These are phyloP conservation scores for Penicillium paradoxum DNA, from an alignment of 495 filamentous ascomycete genomes.

Conservation along the genomic window DNA sequence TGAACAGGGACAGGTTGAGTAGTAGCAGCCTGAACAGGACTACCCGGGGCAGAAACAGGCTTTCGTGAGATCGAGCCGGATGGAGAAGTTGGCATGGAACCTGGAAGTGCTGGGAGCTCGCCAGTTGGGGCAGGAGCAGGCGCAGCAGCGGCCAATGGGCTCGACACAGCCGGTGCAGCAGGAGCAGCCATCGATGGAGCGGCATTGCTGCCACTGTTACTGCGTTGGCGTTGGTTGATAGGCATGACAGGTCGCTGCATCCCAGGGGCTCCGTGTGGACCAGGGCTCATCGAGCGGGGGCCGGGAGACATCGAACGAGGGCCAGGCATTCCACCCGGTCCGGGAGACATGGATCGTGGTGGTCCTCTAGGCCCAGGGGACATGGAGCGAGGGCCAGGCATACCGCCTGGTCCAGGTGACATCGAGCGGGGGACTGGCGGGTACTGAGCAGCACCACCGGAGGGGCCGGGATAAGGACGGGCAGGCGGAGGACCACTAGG, in stretches of 20 bases:
- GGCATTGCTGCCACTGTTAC: slow-evolving; percentile 48
- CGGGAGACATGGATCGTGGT: slow-evolving; percentile 21
- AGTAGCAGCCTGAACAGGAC: too few species aligned
- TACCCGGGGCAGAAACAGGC: slow-evolving; percentile 21
- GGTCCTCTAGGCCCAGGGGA: slow-evolving; percentile 8
- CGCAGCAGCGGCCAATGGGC: slow-evolving; percentile 42
- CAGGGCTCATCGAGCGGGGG: slow-evolving; percentile 46
- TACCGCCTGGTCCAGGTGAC: slow-evolving; percentile 27
- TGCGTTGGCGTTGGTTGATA: slow-evolving; percentile 39
- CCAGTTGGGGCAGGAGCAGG: slow-evolving; percentile 34
- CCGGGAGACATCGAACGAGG: slow-evolving; percentile 16
- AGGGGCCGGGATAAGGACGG: slow-evolving; percentile 24
- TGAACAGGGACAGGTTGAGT: too few species aligned
- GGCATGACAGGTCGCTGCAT: slow-evolving; percentile 44
- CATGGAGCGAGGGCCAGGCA: slow-evolving; percentile 40
- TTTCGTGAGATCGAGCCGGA: slow-evolving; percentile 22
- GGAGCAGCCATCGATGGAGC: slow-evolving; percentile 36
- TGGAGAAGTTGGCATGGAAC: slow-evolving; percentile 11
- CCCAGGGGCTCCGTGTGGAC: slow-evolving; percentile 43
- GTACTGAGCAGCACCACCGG: background rate
- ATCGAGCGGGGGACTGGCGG: slow-evolving; percentile 8
- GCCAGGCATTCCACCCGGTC: slow-evolving; percentile 3
- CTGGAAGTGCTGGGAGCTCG: slow-evolving; percentile 30
- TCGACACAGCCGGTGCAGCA: slow-evolving; percentile 44
- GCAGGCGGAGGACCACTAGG: slow-evolving; percentile 36